These are phyloP conservation scores for Lipomyces chichibuensis DNA, from an alignment of 805 yeast species.

Conservation along the genomic window DNA sequence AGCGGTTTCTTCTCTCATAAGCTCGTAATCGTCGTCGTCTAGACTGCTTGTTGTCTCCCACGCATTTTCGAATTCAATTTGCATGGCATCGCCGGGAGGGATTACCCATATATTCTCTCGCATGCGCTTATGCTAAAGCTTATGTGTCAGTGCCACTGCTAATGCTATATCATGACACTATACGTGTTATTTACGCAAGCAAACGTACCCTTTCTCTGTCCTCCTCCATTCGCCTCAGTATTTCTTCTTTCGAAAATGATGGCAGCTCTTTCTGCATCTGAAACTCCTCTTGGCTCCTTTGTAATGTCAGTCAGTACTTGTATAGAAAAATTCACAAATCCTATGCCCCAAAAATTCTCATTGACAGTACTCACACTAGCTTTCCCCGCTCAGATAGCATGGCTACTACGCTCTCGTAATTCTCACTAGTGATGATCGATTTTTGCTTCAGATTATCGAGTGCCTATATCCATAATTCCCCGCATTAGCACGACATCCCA, in stretches of 20 bases:
- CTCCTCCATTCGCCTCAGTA: conserved; percentile 81
- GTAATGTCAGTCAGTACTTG: not conserved
- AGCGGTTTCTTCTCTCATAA: conserved; percentile 31
- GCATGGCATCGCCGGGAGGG: conserved; percentile 30
- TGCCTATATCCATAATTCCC: conserved; percentile 15
- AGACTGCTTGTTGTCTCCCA: conserved; percentile 35
- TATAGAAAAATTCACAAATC: not conserved
- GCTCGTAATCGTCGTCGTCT: conserved; percentile 33
- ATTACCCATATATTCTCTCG: conserved; percentile 83
- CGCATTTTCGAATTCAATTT: conserved; percentile 33
- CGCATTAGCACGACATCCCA: not conserved
- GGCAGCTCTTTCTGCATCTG: conserved; percentile 7
- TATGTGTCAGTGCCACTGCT: not conserved
- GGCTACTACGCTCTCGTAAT: conserved; percentile 29
- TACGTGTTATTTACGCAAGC: not conserved
- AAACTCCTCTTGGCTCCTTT: conserved; percentile 17
- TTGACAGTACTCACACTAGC: conserved; percentile 17
- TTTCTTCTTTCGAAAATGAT: conserved; percentile 52
- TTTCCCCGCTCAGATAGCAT: conserved; percentile 25
- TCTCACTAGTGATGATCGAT: conserved; percentile 24
- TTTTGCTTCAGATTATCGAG: conserved; percentile 28
- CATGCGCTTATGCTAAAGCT: conserved; percentile 58
- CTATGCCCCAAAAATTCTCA: conserved; percentile 8
- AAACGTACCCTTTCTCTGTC: conserved; percentile 70
- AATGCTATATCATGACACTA: not conserved